These are phyloP conservation scores for Colletotrichum cereale DNA, from an alignment of 2,329 filamentous ascomycete species.

Conservation along the genomic window DNA sequence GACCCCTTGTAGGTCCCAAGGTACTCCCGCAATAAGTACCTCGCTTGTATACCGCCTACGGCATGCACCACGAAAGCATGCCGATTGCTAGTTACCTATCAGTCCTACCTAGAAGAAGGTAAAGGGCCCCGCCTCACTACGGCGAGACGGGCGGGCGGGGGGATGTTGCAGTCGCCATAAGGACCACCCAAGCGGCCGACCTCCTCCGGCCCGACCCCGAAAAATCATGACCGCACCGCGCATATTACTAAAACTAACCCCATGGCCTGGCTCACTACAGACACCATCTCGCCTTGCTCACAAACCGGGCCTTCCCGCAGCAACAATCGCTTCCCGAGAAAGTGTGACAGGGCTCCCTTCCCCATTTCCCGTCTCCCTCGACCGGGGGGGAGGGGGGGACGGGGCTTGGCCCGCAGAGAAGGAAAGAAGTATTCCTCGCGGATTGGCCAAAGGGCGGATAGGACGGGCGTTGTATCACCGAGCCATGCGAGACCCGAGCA, in stretches of 20 bases:
- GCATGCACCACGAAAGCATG: slow-evolving; percentile 16
- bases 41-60: slow-evolving; percentile 11
- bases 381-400: not conserved
- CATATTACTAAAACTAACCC: slow-evolving; percentile 16
- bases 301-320: slow-evolving; percentile 35
- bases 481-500: slow-evolving; percentile 23
- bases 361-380: not conserved
- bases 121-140: slow-evolving; percentile 11
- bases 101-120: not conserved
- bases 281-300: not conserved
- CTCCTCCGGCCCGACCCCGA: slow-evolving; percentile 34
- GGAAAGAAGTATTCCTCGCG: not conserved
- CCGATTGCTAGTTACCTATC: not conserved
- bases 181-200: slow-evolving; percentile 19
- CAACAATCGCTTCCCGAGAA: slow-evolving; percentile 27
- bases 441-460: slow-evolving; percentile 14
- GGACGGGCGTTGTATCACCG: slow-evolving; percentile 24
- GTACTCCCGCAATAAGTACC: slow-evolving; percentile 11
- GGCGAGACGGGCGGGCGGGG: slow-evolving; percentile 10
- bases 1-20: slow-evolving; percentile 12
- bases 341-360: not conserved
- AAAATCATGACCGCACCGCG: slow-evolving; percentile 32
- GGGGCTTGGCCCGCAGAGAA: slow-evolving; percentile 11
- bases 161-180: slow-evolving; percentile 27
- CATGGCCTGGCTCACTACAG: slow-evolving; percentile 13